Percentiles rank a stretch among this genome's conserved stretches.
phyloP scores from a whole-genome alignment of 805 yeast genomes.

The Pichia kluyveri region DNA sequence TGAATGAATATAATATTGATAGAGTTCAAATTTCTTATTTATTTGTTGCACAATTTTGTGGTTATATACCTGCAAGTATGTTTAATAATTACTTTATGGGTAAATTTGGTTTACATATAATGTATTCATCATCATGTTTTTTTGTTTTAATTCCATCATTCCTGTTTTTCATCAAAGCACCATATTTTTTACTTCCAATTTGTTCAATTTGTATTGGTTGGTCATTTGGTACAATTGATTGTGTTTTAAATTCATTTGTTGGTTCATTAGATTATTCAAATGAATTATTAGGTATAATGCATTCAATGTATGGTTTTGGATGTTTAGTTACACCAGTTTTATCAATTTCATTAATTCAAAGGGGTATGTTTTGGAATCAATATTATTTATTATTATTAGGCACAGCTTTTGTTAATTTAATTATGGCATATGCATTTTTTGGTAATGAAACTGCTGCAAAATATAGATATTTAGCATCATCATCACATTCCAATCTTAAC shows the following conservation, averaged over 20 bases:
- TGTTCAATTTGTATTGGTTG: constrained; percentile 39
- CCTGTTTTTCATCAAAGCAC: constrained; percentile 32
- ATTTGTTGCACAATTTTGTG: constrained; percentile 43
- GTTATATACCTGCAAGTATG: constrained; percentile 48
- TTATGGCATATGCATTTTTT: constrained; percentile 24
- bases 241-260: constrained; percentile 45
- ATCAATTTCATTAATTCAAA: constrained; percentile 32
- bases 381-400: constrained; percentile 32
- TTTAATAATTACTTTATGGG: constrained; percentile 34
- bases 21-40: constrained; percentile 40
- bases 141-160: constrained; percentile 9
- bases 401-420: constrained; percentile 20
- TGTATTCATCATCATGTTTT: constrained; percentile 23
- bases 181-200: constrained; percentile 31
- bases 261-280: constrained; percentile 38
- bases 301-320: constrained; percentile 46
- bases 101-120: constrained; percentile 40
- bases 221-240: constrained; percentile 50
- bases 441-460: constrained; percentile 37
- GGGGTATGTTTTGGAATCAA: constrained; percentile 34
- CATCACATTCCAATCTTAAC: background rate
- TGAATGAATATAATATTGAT: constrained; percentile 36
- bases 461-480: constrained; percentile 24
- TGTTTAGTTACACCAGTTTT: constrained; percentile 43
- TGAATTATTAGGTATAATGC: constrained; percentile 42